phyloP scores from a whole-genome alignment of 768 basidiomycete genomes.

The Austroboletus festivus region DNA sequence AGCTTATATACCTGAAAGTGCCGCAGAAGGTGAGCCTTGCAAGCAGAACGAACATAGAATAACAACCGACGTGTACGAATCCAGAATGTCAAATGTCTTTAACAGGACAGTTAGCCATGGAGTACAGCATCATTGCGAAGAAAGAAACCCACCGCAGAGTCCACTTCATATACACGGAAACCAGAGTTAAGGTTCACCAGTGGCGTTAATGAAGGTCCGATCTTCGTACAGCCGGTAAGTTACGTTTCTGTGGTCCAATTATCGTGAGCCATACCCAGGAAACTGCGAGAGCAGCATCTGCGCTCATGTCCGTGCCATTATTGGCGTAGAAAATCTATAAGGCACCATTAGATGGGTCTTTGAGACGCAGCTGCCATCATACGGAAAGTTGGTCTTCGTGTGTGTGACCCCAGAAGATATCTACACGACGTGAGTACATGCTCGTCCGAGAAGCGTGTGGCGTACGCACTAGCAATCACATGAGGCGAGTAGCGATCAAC shows the following conservation, averaged over 20 bases:
- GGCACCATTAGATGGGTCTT: background rate
- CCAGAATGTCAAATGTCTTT: slow-evolving; percentile 68
- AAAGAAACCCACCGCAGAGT: slow-evolving; percentile 26
- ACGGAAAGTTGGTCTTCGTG: slow-evolving; percentile 68
- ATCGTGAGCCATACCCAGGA: slow-evolving; percentile 36
- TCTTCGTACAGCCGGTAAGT: background rate
- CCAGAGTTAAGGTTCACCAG: slow-evolving; percentile 68
- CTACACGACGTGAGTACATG: slow-evolving; percentile 17
- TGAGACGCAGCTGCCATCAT: background rate
- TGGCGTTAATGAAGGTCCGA: slow-evolving; percentile 59
- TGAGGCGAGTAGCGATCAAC: slow-evolving; percentile 45
- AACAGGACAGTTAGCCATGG: background rate
- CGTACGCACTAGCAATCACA: slow-evolving; percentile 39
- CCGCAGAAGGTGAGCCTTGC: too few relatives aligned
- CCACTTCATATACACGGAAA: slow-evolving; percentile 45
- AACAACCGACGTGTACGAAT: slow-evolving; percentile 61
- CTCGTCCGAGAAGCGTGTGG: too few relatives aligned
- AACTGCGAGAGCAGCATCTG: slow-evolving; percentile 48
- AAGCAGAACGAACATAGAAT: background rate
- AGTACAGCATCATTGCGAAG: background rate
- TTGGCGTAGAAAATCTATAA: slow-evolving; percentile 63
- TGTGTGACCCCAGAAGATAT: slow-evolving; percentile 70
- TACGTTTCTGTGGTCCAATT: background rate
- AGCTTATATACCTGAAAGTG: slow-evolving; percentile 51
- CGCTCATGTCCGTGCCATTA: slow-evolving; percentile 56